phyloP scores from a whole-genome alignment of 1,139 yeast species.

The Protomyces inundatus region DNA sequence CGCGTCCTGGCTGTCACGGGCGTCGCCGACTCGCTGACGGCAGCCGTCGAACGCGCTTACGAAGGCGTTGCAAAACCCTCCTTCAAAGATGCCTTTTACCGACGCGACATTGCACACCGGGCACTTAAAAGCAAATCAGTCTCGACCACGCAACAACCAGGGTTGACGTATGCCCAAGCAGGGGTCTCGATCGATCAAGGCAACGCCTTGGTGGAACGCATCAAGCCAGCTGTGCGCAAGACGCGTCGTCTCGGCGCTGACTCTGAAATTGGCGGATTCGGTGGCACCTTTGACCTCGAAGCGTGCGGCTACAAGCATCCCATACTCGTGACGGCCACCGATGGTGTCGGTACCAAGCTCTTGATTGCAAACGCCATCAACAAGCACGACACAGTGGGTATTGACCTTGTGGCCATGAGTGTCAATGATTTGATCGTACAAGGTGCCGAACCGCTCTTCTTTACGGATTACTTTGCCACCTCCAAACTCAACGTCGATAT shows the following conservation, averaged over 20 bases:
- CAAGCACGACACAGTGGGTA: conserved; percentile 93
- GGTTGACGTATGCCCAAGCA: conserved; percentile 82
- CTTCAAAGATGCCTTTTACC: conserved; percentile 70
- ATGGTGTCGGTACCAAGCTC: conserved; percentile 97
- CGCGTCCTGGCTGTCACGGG: conserved; percentile 96
- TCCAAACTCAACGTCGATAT: conserved; percentile 79
- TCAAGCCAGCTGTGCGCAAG: conserved; percentile 86
- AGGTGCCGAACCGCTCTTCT: conserved; percentile 96
- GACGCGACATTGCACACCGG: conserved; percentile 93
- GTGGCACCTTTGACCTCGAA: conserved; percentile 87
- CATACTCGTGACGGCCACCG: conserved; percentile 91
- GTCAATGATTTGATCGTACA: conserved; percentile 96
- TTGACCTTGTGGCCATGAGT: conserved; percentile 97
- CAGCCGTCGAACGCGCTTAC: conserved; percentile 82
- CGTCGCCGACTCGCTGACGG: conserved; percentile 64
- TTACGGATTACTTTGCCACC: conserved; percentile 93
- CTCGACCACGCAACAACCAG: conserved; percentile 35
- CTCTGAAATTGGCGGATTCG: conserved; percentile 97
- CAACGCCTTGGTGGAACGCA: conserved; percentile 78
- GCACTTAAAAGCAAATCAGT: conserved; percentile 54
- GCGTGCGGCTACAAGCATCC: conserved; percentile 81
- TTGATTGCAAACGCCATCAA: conserved; percentile 86
- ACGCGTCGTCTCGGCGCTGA: conserved; percentile 96
- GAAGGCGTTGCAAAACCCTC: conserved; percentile 70
- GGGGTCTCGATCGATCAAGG: conserved; percentile 98